Percentiles rank a stretch among this genome's conserved stretches.
Conservation (phyloP, 768 basidiomycete species). For the Dioszegia aurantiaca region DNA sequence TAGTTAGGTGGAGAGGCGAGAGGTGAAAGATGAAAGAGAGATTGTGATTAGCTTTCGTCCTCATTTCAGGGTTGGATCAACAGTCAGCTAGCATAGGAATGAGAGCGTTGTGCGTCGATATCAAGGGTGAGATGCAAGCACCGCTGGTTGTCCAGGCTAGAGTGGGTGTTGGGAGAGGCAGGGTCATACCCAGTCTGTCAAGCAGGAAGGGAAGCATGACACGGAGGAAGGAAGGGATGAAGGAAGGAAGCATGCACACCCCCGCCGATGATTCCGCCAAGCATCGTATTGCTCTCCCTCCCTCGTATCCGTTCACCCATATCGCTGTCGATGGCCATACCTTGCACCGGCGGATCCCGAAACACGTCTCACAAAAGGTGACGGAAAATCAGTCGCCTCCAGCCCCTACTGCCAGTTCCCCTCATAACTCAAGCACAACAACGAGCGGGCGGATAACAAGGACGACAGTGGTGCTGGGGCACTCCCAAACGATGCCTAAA, state of each 20-base stretch:
- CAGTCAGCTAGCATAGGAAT: background rate
- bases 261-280: background rate
- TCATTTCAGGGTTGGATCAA: background rate
- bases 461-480: background rate
- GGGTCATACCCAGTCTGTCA: background rate
- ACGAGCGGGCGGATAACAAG: background rate
- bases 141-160: background rate
- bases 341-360: background rate
- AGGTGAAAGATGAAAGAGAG: background rate
- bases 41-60: slow-evolving; percentile 3
- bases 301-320: background rate
- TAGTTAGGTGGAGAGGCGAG: background rate
- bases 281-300: no score
- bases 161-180: no score
- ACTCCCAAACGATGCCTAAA: background rate
- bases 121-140: background rate
- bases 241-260: slow-evolving; percentile 4
- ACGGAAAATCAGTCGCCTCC: slow-evolving; percentile 14
- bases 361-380: background rate
- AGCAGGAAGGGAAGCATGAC: background rate
- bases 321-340: background rate
- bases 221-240: slow-evolving; percentile 4
- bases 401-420: background rate
- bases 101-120: background rate
- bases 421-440: background rate